Percentiles rank a stretch among this genome's conserved stretches.
Conservation (phyloP, 208 protist genomes). For the Acanthamoeba lenticulata region DNA sequence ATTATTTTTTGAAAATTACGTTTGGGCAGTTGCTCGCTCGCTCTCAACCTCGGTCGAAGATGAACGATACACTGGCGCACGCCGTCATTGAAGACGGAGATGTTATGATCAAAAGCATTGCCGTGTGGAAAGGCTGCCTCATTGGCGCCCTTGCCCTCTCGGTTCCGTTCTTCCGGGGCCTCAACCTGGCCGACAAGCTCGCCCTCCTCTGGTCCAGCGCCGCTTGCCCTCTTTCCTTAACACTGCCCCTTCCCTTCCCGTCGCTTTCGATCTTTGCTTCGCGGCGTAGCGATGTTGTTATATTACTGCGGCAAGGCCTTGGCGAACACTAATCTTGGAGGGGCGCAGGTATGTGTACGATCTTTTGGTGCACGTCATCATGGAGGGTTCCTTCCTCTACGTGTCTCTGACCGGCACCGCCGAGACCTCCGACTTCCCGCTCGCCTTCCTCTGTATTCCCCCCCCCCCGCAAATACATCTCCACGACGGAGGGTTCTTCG, state of each 20-base stretch:
- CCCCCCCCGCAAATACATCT: not conserved
- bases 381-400: conserved; percentile 66
- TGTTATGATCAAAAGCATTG: conserved; percentile 60
- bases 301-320: too few relatives aligned
- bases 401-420: conserved; percentile 50
- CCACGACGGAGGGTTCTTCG: not conserved
- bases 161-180: conserved; percentile 24
- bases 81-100: not conserved
- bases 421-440: conserved; percentile 58
- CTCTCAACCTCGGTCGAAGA: not conserved
- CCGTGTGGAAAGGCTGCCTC: conserved; percentile 59
- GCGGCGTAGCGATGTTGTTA: too few relatives aligned
- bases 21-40: too few relatives aligned
- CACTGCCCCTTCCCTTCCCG: not conserved
- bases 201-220: conserved; percentile 35
- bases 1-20: too few relatives aligned
- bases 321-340: too few relatives aligned
- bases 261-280: not conserved
- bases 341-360: conserved; percentile 70
- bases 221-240: not conserved
- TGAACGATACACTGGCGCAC: not conserved
- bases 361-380: conserved; percentile 41
- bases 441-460: conserved; percentile 43
- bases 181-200: conserved; percentile 30
- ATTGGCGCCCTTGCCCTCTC: conserved; percentile 19